Conservation (phyloP, 305 asterid genomes). For the Galium porrigens region DNA sequence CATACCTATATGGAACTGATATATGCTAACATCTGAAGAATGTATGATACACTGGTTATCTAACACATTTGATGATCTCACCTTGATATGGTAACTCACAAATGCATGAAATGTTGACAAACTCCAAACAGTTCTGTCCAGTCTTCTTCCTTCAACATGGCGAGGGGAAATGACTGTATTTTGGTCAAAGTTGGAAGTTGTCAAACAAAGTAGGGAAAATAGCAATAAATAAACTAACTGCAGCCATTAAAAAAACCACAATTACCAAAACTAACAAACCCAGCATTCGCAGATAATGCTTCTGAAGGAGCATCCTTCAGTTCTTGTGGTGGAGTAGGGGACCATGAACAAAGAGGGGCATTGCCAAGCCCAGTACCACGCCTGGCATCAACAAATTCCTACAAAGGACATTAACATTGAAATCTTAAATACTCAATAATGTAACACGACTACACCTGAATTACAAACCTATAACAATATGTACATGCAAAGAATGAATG, state of each 20-base stretch:
- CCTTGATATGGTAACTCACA: slow-evolving; percentile 95
- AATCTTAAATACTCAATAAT: not conserved
- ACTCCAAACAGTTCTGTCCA: slow-evolving; percentile 92
- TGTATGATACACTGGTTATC: slow-evolving; percentile 2
- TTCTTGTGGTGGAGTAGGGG: slow-evolving; percentile 73
- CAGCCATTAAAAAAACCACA: not conserved
- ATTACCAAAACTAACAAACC: slow-evolving; percentile 86
- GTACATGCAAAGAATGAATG: not conserved
- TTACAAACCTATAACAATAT: not conserved
- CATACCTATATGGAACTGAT: not conserved
- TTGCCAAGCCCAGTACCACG: slow-evolving; percentile 64
- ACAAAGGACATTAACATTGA: slow-evolving; percentile 5
- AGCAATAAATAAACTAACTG: slow-evolving; percentile 14
- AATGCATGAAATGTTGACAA: slow-evolving; percentile 84
- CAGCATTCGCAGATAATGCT: slow-evolving; percentile 72
- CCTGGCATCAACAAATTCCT: slow-evolving; percentile 97
- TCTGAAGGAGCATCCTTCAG: slow-evolving; percentile 51
- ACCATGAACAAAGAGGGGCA: slow-evolving; percentile 91
- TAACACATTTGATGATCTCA: slow-evolving; percentile 22
- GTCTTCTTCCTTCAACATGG: slow-evolving; percentile 82
- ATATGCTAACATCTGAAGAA: not conserved
- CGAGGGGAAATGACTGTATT: slow-evolving; percentile 68
- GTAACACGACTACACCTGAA: not conserved
- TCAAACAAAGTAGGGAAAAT: slow-evolving; percentile 10
- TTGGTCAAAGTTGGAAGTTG: slow-evolving; percentile 16